Percentiles rank a stretch among this genome's conserved stretches.
These are phyloP conservation scores for Mycena amicta DNA, from an alignment of 768 basidiomycete genomes.

Conservation along the genomic window DNA sequence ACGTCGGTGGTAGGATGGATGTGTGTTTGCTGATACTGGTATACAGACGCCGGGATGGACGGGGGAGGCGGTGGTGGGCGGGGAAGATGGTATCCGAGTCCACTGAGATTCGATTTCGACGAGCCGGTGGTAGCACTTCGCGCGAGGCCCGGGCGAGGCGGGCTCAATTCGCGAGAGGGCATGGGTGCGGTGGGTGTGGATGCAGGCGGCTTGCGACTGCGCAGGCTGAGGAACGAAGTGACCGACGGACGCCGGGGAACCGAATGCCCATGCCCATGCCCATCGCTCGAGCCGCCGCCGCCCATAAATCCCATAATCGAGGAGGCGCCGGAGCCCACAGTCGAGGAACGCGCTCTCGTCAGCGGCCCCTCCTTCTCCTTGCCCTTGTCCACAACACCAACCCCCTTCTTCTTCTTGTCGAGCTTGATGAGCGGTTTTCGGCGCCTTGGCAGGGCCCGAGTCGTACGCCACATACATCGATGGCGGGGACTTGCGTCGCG, in stretches of 20 bases:
- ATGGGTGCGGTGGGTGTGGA: neutral
- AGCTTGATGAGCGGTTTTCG: conserved; percentile 18
- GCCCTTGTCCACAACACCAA: neutral
- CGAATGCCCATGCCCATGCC: neutral
- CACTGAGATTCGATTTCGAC: neutral
- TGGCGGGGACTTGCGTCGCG: conserved; percentile 15
- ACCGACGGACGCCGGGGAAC: neutral
- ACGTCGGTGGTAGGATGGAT: neutral
- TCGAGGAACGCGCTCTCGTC: neutral
- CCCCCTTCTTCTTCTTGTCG: conserved; percentile 15
- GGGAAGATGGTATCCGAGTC: neutral
- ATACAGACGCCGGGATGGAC: neutral
- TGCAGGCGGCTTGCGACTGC: neutral
- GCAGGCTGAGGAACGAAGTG: neutral
- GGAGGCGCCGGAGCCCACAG: neutral
- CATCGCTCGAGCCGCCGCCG: neutral
- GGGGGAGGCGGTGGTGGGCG: neutral
- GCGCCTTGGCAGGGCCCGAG: neutral
- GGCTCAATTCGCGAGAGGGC: neutral
- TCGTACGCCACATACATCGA: conserved; percentile 22
- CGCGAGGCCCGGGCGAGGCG: neutral
- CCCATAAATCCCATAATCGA: neutral
- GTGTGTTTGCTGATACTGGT: neutral
- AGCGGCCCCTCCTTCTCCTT: neutral
- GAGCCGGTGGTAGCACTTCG: neutral